Conservation (phyloP, 2,329 filamentous ascomycete species). For the Colletotrichum sp. region DNA sequence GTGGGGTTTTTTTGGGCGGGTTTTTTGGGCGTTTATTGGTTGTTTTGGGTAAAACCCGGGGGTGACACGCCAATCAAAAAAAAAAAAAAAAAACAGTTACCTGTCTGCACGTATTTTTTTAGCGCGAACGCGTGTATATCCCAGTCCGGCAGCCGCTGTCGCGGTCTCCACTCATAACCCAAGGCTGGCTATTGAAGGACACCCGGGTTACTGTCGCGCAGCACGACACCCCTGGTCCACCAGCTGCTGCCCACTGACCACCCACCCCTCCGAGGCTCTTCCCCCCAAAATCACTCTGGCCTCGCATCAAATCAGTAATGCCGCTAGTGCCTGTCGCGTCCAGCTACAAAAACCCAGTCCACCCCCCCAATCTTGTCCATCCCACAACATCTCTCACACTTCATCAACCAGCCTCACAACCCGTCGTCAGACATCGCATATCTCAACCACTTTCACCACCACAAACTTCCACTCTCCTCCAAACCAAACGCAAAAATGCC, state of each 20-base stretch:
- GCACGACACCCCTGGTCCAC: background rate
- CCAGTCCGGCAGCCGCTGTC: background rate
- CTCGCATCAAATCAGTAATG: constrained; percentile 59
- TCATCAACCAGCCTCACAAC: constrained; percentile 36
- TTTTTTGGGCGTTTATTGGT: too few species aligned
- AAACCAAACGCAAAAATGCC: constrained; percentile 73
- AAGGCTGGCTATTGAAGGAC: background rate
- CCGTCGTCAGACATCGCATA: constrained; percentile 24
- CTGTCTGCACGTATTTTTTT: constrained; percentile 17
- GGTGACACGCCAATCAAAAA: too few species aligned
- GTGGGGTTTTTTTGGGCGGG: too few species aligned
- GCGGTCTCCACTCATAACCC: background rate
- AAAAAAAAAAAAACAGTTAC: constrained; percentile 18
- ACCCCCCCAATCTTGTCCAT: constrained; percentile 55
- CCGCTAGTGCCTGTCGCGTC: constrained; percentile 54
- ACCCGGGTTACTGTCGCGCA: background rate
- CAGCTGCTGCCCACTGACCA: background rate
- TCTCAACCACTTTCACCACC: constrained; percentile 1
- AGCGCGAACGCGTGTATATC: constrained; percentile 23
- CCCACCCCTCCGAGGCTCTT: background rate
- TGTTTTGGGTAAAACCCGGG: too few species aligned
- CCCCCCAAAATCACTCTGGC: constrained; percentile 32
- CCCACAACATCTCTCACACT: constrained; percentile 51
- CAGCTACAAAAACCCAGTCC: constrained; percentile 66
- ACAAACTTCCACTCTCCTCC: background rate